Evolutionary conservation across 345 rosid genomes (phyloP).

Genomic region (Theobroma cacao): DNA sequence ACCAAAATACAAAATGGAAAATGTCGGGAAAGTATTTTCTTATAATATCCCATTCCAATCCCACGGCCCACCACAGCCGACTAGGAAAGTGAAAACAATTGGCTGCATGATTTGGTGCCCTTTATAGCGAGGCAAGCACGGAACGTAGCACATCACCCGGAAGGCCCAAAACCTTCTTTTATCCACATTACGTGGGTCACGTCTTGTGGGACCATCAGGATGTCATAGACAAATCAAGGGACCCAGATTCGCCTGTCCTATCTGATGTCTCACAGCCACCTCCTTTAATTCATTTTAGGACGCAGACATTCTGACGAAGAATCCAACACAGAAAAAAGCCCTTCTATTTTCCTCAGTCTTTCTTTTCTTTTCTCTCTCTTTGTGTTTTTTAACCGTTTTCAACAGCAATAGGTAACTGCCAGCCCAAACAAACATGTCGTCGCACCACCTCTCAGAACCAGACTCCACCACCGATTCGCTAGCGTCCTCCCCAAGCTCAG

Average conservation of each 20-base stretch:
- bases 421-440: slow-evolving; percentile 37
- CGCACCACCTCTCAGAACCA: slow-evolving; percentile 58
- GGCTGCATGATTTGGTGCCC: not conserved
- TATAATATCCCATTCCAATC: not conserved
- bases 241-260: not conserved
- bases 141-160: not conserved
- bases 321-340: not conserved
- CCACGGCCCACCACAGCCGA: slow-evolving; percentile 9
- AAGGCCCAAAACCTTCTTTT: not conserved
- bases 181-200: not conserved
- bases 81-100: not conserved
- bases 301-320: slow-evolving; percentile 15
- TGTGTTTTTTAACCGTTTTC: not conserved
- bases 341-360: not conserved
- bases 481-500: slow-evolving; percentile 80
- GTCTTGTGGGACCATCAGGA: not conserved
- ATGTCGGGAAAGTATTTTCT: too few relatives aligned
- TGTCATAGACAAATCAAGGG: not conserved
- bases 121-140: not conserved
- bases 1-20: too few relatives aligned
- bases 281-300: not conserved
- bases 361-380: not conserved
- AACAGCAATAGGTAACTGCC: not conserved
- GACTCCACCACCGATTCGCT: slow-evolving; percentile 64
- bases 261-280: not conserved